Conservation (phyloP, 2,329 filamentous ascomycete species). For the Pyrenophora teres region DNA sequence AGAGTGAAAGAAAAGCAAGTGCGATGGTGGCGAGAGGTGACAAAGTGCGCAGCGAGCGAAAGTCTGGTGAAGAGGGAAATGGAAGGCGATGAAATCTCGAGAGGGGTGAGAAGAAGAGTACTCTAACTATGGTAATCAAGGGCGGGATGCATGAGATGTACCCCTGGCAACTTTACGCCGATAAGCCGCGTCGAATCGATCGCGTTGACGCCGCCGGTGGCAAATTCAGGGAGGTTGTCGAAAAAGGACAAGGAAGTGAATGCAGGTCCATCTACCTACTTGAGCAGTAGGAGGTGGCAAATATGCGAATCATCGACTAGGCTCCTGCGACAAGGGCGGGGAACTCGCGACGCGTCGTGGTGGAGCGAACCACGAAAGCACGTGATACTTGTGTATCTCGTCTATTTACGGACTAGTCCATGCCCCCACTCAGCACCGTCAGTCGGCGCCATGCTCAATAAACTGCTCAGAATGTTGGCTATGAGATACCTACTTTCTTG, state of each 20-base stretch:
- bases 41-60: neutral
- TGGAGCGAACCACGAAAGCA: constrained; percentile 5
- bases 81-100: constrained; percentile 7
- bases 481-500: too few species aligned
- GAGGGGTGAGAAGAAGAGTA: constrained; percentile 17
- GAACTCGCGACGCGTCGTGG: constrained; percentile 11
- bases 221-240: constrained; percentile 21
- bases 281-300: neutral
- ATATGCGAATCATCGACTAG: neutral
- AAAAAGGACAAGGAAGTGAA: neutral
- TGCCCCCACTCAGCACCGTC: neutral
- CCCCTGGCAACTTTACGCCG: constrained; percentile 29
- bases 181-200: constrained; percentile 17
- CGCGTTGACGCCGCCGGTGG: constrained; percentile 35
- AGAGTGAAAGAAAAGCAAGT: neutral
- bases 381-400: constrained; percentile 4
- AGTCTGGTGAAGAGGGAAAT: neutral
- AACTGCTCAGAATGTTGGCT: too few species aligned
- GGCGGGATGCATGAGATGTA: constrained; percentile 14
- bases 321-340: constrained; percentile 1
- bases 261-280: neutral
- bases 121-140: constrained; percentile 17
- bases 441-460: too few species aligned
- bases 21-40: neutral
- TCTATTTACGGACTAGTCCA: constrained; percentile 2